Conservation (phyloP, 2,329 filamentous ascomycete genomes). For the Chlorencoelia australis region DNA sequence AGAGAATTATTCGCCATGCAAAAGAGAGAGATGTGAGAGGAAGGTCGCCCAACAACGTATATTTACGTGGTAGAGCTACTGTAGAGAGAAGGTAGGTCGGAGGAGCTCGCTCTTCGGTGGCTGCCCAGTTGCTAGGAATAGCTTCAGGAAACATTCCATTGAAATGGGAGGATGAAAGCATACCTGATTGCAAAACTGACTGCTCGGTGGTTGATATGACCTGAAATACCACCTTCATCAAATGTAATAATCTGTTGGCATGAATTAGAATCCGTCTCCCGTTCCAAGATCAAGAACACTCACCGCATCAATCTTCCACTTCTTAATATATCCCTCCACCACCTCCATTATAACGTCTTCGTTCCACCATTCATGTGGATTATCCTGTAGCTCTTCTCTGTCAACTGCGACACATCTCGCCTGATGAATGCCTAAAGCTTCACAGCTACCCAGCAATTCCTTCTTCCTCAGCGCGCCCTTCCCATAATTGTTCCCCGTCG, state of each 20-base stretch:
- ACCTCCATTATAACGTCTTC: conserved; percentile 26
- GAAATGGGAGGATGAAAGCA: no score
- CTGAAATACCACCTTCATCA: conserved; percentile 31
- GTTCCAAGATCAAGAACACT: no score
- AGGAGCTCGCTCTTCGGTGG: conserved; percentile 24
- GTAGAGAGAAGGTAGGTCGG: conserved; percentile 30
- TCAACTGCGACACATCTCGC: conserved; percentile 31
- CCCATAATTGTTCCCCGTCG: conserved; percentile 21
- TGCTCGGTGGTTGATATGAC: conserved; percentile 32
- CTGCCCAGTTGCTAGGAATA: conserved; percentile 22
- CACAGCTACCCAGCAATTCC: conserved; percentile 20
- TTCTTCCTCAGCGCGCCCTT: conserved; percentile 15
- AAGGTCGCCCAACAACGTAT: conserved; percentile 30
- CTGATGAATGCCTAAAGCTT: conserved; percentile 14
- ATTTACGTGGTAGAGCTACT: conserved; percentile 29
- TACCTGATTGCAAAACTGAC: conserved; percentile 32
- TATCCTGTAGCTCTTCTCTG: conserved; percentile 29
- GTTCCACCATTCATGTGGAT: conserved; percentile 31
- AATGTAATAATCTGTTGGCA: conserved; percentile 34
- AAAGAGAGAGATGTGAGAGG: conserved; percentile 31
- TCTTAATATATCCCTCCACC: conserved; percentile 27
- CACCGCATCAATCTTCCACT: conserved; percentile 31
- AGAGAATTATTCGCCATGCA: conserved; percentile 11
- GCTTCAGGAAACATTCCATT: no score
- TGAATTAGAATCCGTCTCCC: no score